These are phyloP conservation scores for Heimioporus sp. DNA, from an alignment of 768 basidiomycete genomes.

Conservation along the genomic window DNA sequence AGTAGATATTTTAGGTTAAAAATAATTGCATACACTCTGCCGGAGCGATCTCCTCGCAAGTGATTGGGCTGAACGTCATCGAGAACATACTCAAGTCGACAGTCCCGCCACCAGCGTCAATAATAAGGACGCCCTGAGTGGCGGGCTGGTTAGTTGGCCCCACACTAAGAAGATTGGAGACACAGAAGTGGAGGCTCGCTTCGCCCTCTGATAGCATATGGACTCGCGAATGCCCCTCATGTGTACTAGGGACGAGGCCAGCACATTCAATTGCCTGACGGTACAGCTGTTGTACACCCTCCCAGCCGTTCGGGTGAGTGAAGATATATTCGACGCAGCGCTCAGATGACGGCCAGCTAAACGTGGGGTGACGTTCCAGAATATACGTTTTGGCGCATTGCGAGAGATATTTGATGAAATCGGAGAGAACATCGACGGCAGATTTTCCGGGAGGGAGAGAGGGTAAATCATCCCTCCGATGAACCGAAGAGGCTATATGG, in stretches of 20 bases:
- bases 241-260: conserved; percentile 8
- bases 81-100: conserved; percentile 37
- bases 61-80: conserved; percentile 15
- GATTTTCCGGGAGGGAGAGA: conserved; percentile 21
- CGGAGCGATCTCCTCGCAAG: conserved; percentile 33
- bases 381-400: conserved; percentile 13
- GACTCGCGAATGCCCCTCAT: conserved; percentile 10
- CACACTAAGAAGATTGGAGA: conserved; percentile 34
- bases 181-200: conserved; percentile 32
- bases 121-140: conserved; percentile 35
- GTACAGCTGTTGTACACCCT: conserved; percentile 18
- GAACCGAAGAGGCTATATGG: conserved; percentile 11
- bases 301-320: conserved; percentile 30
- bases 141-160: conserved; percentile 11
- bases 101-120: conserved; percentile 43
- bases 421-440: conserved; percentile 11
- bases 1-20: not conserved
- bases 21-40: conserved; percentile 22
- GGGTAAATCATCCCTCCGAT: conserved; percentile 28
- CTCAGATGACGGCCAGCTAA: conserved; percentile 9
- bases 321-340: conserved; percentile 19
- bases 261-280: conserved; percentile 20
- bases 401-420: conserved; percentile 21
- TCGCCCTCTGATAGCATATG: conserved; percentile 24
- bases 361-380: conserved; percentile 9